Percentiles rank a stretch among this genome's conserved stretches.
Conservation (phyloP, 1,139 yeast species). For the Groenewaldozyma sp. region DNA sequence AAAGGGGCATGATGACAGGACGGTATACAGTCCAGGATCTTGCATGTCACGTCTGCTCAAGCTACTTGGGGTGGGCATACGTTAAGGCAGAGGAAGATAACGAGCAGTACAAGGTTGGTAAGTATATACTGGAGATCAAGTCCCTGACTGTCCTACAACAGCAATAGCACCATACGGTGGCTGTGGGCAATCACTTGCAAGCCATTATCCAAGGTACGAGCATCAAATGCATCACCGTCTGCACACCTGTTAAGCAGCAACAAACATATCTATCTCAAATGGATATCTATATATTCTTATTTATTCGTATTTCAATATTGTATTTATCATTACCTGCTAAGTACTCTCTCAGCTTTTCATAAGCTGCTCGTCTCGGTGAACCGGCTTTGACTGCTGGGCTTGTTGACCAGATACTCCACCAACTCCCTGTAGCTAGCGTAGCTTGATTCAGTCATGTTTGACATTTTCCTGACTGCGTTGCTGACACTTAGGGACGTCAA, state of each 20-base stretch:
- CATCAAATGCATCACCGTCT: no score
- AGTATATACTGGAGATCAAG: constrained; percentile 57
- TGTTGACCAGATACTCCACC: constrained; percentile 2
- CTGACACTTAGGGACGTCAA: constrained; percentile 1
- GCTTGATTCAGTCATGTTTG: background rate
- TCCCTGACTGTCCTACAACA: constrained; percentile 11
- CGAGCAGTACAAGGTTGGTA: constrained; percentile 70
- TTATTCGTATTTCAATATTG: no score
- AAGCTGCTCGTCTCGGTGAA: constrained; percentile 20
- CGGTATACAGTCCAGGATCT: constrained; percentile 54
- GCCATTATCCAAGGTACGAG: no score
- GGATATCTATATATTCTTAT: no score
- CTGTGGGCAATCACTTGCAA: no score
- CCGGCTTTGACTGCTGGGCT: constrained; percentile 10
- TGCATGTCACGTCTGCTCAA: constrained; percentile 55
- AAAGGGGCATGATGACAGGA: constrained; percentile 61
- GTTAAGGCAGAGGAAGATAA: constrained; percentile 44
- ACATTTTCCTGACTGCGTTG: background rate
- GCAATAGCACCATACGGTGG: no score
- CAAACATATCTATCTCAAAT: no score
- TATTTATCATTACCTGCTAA: background rate
- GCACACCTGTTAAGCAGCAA: no score
- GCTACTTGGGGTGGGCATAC: constrained; percentile 70
- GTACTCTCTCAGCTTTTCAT: no score
- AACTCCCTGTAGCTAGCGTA: constrained; percentile 1